phyloP scores from a whole-genome alignment of 176 grass and related monocot species.

The Phoenix roebelenii region DNA sequence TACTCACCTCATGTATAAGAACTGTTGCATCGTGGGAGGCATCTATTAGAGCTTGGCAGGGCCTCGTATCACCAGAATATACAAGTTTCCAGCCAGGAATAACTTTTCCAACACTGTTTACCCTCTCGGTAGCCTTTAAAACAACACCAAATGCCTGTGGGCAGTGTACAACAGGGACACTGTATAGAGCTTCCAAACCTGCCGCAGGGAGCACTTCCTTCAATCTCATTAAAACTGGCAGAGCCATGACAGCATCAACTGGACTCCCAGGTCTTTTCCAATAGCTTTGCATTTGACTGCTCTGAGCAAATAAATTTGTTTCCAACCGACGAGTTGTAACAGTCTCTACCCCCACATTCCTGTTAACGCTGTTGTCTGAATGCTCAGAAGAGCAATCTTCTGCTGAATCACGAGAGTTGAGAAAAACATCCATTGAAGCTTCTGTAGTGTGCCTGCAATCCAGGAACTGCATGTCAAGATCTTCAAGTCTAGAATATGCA shows the following conservation, averaged over 20 bases:
- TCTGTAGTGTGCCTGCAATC: slow-evolving; percentile 90
- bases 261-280: slow-evolving; percentile 56
- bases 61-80: slow-evolving; percentile 86
- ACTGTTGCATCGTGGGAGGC: slow-evolving; percentile 77
- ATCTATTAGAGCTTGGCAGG: slow-evolving; percentile 70
- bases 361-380: background rate
- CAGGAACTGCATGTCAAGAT: slow-evolving; percentile 91
- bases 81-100: slow-evolving; percentile 88
- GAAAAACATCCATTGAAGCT: slow-evolving; percentile 31
- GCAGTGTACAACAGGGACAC: slow-evolving; percentile 80
- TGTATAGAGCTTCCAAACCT: slow-evolving; percentile 64
- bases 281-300: slow-evolving; percentile 86
- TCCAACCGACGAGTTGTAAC: slow-evolving; percentile 18
- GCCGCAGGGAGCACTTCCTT: slow-evolving; percentile 52
- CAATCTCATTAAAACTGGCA: slow-evolving; percentile 36
- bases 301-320: slow-evolving; percentile 52
- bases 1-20: slow-evolving; percentile 83
- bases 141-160: slow-evolving; percentile 87
- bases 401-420: slow-evolving; percentile 12
- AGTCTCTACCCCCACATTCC: background rate
- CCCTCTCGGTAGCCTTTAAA: slow-evolving; percentile 41
- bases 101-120: slow-evolving; percentile 34
- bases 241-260: slow-evolving; percentile 27
- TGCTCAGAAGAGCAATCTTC: background rate
- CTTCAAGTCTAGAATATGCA: slow-evolving; percentile 84